Evolutionary conservation across 495 filamentous ascomycete species (phyloP).

Genomic region (Filosporella fistucella): DNA sequence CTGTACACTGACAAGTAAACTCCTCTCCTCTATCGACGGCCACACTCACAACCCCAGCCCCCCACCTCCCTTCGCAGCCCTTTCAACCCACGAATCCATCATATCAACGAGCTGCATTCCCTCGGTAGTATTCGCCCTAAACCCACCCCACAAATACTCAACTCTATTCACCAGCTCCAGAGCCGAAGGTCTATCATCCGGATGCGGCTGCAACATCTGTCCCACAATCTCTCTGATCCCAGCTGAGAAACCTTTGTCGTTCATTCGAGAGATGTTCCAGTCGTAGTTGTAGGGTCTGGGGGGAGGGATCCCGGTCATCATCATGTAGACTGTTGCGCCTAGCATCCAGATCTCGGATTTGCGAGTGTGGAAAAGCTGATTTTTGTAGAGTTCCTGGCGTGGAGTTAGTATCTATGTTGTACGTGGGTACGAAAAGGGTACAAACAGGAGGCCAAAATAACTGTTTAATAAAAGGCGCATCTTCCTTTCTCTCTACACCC

Average conservation of each 20-base stretch:
- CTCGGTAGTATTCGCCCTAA: slow-evolving; percentile 24
- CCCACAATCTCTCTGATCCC: slow-evolving; percentile 21
- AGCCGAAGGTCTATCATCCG: slow-evolving; percentile 13
- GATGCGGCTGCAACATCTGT: slow-evolving; percentile 21
- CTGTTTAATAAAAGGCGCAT: slow-evolving; percentile 5
- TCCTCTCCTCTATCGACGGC: not conserved
- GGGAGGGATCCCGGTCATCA: slow-evolving; percentile 31
- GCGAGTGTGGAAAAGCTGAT: slow-evolving; percentile 24
- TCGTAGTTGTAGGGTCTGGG: slow-evolving; percentile 26
- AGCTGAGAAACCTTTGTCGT: slow-evolving; percentile 27
- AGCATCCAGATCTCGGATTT: slow-evolving; percentile 32
- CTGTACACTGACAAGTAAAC: too few relatives aligned
- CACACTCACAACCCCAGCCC: not conserved
- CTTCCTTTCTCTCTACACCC: slow-evolving; percentile 1
- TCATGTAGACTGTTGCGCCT: slow-evolving; percentile 31
- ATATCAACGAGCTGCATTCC: slow-evolving; percentile 25
- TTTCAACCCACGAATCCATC: slow-evolving; percentile 16
- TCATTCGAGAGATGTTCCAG: slow-evolving; percentile 20
- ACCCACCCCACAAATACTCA: slow-evolving; percentile 24
- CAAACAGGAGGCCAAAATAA: slow-evolving; percentile 18
- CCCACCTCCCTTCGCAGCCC: not conserved
- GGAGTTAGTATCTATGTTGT: not conserved
- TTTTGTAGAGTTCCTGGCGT: slow-evolving; percentile 21
- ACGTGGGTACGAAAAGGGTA: not conserved
- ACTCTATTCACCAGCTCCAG: slow-evolving; percentile 19